Conservation (phyloP, 176 grass and related monocot genomes). For the Zea luxurians region DNA sequence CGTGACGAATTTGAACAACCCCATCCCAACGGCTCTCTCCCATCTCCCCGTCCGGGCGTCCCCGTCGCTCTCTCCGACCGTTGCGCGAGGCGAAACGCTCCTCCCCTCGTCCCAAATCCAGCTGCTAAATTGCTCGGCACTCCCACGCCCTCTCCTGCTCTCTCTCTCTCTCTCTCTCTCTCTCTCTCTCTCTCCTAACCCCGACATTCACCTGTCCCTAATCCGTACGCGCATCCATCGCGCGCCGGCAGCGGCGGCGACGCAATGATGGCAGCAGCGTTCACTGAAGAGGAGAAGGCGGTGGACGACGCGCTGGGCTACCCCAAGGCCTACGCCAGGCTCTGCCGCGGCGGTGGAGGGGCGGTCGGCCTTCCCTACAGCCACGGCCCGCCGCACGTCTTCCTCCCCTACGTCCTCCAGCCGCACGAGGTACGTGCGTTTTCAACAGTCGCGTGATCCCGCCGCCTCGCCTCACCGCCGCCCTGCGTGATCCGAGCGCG, state of each 20-base stretch:
- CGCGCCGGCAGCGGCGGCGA: neutral
- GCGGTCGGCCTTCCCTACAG: slow-evolving; percentile 46
- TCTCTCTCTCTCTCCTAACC: neutral
- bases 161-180: neutral
- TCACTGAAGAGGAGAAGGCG: slow-evolving; percentile 79
- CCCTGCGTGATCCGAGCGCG: neutral
- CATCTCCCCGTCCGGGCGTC: neutral
- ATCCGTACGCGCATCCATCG: neutral
- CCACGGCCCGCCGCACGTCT: slow-evolving; percentile 77
- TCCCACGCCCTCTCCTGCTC: neutral
- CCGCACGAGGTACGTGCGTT: slow-evolving; percentile 71
- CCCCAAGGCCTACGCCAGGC: slow-evolving; percentile 82
- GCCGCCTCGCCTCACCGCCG: neutral
- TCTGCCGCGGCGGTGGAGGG: slow-evolving; percentile 48
- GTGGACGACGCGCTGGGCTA: slow-evolving; percentile 73
- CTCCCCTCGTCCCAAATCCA: slow-evolving; percentile 21
- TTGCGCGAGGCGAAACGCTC: slow-evolving; percentile 39
- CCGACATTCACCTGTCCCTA: neutral
- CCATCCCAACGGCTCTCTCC: slow-evolving; percentile 55
- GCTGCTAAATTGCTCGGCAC: neutral
- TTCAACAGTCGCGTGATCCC: neutral
- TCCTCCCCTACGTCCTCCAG: slow-evolving; percentile 77
- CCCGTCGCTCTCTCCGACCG: slow-evolving; percentile 41
- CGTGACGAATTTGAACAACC: slow-evolving; percentile 50
- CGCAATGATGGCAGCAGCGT: slow-evolving; percentile 30